phyloP scores from a whole-genome alignment of 768 basidiomycete genomes.

The Russula foetens region DNA sequence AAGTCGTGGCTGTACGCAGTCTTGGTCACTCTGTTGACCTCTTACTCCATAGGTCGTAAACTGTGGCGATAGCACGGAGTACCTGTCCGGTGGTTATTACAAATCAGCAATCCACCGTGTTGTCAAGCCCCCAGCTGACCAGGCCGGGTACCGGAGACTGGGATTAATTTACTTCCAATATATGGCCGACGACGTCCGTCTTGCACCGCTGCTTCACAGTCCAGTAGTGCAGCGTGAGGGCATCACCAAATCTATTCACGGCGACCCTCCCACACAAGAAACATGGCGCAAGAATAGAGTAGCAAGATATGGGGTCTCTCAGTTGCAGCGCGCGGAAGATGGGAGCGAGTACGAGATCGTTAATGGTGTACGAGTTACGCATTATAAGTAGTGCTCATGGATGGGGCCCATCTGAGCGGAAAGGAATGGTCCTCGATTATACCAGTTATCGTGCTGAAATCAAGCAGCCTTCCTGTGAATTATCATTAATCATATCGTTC shows the following conservation, averaged over 20 bases:
- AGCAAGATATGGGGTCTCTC: slow-evolving; percentile 26
- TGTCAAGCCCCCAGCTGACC: slow-evolving; percentile 30
- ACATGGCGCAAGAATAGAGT: slow-evolving; percentile 28
- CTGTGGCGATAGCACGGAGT: slow-evolving; percentile 30
- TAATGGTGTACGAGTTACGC: slow-evolving; percentile 28
- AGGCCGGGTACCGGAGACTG: slow-evolving; percentile 28
- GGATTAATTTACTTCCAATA: slow-evolving; percentile 31
- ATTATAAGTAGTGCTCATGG: slow-evolving; percentile 24
- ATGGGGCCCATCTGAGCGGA: not conserved
- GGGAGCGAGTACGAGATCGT: slow-evolving; percentile 29
- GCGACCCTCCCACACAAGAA: slow-evolving; percentile 26
- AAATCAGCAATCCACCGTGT: slow-evolving; percentile 33
- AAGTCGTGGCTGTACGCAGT: not conserved
- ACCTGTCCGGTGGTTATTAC: slow-evolving; percentile 31
- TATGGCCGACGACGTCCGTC: slow-evolving; percentile 26
- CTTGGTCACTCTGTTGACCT: not conserved
- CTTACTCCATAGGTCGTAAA: slow-evolving; percentile 31
- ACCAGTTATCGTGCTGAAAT: not conserved
- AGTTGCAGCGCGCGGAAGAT: slow-evolving; percentile 26
- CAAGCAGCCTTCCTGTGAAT: not conserved
- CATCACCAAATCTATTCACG: slow-evolving; percentile 23
- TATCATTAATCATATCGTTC: not conserved
- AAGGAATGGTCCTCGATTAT: not conserved
- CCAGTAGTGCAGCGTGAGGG: slow-evolving; percentile 30
- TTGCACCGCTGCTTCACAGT: slow-evolving; percentile 26